These are phyloP conservation scores for Dactylellina cionopaga DNA, from an alignment of 2,329 filamentous ascomycete genomes.

Conservation along the genomic window DNA sequence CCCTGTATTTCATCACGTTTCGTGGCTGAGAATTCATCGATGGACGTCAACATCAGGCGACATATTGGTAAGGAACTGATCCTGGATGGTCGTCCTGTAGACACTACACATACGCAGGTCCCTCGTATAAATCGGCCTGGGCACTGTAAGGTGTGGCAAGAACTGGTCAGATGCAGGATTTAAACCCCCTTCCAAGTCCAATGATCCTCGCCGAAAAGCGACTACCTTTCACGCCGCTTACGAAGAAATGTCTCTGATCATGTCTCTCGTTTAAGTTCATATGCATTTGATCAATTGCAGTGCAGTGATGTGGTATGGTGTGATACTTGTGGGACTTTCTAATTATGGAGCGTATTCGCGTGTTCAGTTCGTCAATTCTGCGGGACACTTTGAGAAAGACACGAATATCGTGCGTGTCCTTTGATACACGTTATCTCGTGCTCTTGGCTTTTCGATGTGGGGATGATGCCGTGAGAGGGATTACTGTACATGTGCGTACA, in stretches of 20 bases:
- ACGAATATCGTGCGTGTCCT: too few relatives aligned
- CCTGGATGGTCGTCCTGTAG: neutral
- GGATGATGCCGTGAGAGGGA: too few relatives aligned
- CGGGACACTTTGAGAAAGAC: too few relatives aligned
- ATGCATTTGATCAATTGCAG: too few relatives aligned
- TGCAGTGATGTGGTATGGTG: too few relatives aligned
- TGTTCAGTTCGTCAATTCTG: too few relatives aligned
- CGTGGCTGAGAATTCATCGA: neutral
- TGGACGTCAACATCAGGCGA: neutral
- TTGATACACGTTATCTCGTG: too few relatives aligned
- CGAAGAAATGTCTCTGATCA: constrained; percentile 14
- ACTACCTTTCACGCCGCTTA: constrained; percentile 26
- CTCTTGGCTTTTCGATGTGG: too few relatives aligned
- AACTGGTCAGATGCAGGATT: too few relatives aligned
- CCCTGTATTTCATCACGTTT: constrained; percentile 1
- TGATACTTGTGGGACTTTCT: too few relatives aligned
- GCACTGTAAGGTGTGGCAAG: constrained; percentile 50
- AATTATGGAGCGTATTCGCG: too few relatives aligned
- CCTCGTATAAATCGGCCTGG: too few relatives aligned
- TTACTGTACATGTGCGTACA: constrained; percentile 26
- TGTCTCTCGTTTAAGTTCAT: constrained; percentile 47
- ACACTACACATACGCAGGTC: constrained; percentile 1
- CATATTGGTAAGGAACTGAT: neutral
- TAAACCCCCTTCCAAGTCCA: constrained; percentile 4
- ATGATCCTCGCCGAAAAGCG: constrained; percentile 17